Evolutionary conservation across 495 filamentous ascomycete genomes (phyloP), one percentile per base, ranked within the genome.

Genomic region (Tuber magnatum): DNA sequence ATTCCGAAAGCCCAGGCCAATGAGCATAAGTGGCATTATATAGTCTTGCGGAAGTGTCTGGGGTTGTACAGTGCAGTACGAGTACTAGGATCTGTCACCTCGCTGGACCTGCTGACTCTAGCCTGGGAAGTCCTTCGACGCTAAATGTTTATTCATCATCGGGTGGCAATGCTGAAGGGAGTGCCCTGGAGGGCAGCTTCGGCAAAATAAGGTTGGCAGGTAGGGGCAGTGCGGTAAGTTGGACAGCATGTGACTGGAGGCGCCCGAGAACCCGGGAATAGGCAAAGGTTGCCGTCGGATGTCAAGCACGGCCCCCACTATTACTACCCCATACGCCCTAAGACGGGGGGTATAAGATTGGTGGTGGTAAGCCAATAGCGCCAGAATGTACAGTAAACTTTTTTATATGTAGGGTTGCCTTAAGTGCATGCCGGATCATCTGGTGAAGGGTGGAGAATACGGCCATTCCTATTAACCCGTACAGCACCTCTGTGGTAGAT

Each of bases 11-110:
- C 5, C 43, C 3, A 16, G 14, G 0, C 16, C 3, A 20, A 20
- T 6, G 18, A 20, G 43, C 16, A 2, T 5, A 46, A 6, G 43
- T 46, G 14, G 43, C 1, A 20, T 4, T 20, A 46, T 14, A 20
- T 46, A 2, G 16, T 4, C 43, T 16, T 46, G 14, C 18, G 5
- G 0, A 20, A 0, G 5, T 20, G 16, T 46, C 18, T 5, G 18
- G 1, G 16, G 16, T 0, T 20, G 43, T 4, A 20, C 12, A 0
- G n/a, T n/a, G n/a, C n/a, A n/a, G n/a, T n/a, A n/a, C n/a, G n/a
- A 16, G 14, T 16, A 43, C 41, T 42, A 12, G 14, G 42, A 18
- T 14, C 3, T 46, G 1, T 20, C 43, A 46, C 43, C 43, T 46
- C 43, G 5, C 43, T 3, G 16, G 14, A 20, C 18, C 2, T 4